Percentiles rank a stretch among this genome's conserved stretches.
Evolutionary conservation across 495 filamentous ascomycete genomes (phyloP).

Genomic region (Xylaria flabelliformis): DNA sequence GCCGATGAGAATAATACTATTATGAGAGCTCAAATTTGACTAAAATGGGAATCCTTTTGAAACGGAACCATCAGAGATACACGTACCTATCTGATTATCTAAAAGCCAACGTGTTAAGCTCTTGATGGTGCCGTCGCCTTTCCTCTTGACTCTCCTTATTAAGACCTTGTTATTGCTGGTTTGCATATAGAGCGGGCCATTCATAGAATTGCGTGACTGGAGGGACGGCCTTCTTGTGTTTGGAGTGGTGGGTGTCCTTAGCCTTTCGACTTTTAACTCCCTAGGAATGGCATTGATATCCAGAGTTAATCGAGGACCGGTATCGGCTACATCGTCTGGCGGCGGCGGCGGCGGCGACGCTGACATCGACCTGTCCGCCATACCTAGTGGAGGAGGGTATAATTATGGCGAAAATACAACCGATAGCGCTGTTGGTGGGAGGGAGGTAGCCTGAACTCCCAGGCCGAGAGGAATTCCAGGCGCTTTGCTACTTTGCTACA

Average conservation of each 20-base stretch:
- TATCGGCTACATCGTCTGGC: constrained; percentile 21
- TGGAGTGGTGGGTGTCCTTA: constrained; percentile 34
- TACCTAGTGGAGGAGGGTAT: constrained; percentile 4
- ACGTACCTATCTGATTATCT: constrained; percentile 58
- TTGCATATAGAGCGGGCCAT: constrained; percentile 57
- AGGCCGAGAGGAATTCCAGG: neutral
- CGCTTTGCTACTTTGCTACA: constrained; percentile 12
- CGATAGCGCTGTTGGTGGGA: neutral
- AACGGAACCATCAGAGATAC: neutral
- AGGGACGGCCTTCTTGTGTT: constrained; percentile 38
- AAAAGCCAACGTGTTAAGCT: constrained; percentile 56
- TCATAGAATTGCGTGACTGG: constrained; percentile 49
- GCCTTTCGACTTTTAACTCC: constrained; percentile 34
- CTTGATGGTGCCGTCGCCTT: constrained; percentile 51
- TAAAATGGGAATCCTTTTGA: neutral
- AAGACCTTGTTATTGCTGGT: constrained; percentile 52
- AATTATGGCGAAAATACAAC: neutral
- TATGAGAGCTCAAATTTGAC: neutral
- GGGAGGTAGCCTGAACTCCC: constrained; percentile 13
- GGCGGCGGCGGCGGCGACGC: neutral
- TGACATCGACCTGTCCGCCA: constrained; percentile 20
- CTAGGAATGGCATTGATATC: constrained; percentile 24
- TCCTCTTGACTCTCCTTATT: constrained; percentile 54
- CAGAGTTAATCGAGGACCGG: constrained; percentile 16
- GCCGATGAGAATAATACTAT: constrained; percentile 5